phyloP scores from a whole-genome alignment of 148 eudicot species.

The Camellia sinensis region DNA sequence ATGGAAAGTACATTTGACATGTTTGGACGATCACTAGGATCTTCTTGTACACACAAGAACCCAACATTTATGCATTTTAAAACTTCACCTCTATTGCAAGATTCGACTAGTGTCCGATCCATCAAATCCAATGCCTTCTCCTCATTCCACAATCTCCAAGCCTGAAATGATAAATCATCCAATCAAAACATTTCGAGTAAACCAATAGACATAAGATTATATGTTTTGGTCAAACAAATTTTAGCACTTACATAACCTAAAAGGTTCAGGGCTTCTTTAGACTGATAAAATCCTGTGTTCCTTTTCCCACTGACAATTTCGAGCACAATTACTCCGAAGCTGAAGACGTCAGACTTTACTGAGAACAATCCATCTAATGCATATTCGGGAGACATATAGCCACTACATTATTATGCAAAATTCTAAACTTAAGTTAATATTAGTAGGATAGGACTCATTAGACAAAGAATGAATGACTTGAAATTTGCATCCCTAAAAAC shows the following conservation, averaged over 20 bases:
- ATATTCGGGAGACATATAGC: constrained; percentile 20
- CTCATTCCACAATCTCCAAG: constrained; percentile 27
- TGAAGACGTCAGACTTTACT: constrained; percentile 6
- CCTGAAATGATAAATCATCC: background rate
- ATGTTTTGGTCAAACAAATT: too few relatives aligned
- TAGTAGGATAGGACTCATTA: background rate
- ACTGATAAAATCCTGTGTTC: constrained; percentile 11
- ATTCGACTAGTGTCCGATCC: constrained; percentile 6
- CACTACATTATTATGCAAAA: constrained; percentile 5
- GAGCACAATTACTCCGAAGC: constrained; percentile 16
- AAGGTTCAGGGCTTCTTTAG: constrained; percentile 7
- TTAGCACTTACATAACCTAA: constrained; percentile 17
- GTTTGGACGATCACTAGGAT: constrained; percentile 25
- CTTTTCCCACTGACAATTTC: constrained; percentile 24
- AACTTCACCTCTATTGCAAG: constrained; percentile 13
- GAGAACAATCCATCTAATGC: constrained; percentile 16
- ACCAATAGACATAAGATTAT: background rate
- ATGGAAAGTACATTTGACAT: constrained; percentile 21
- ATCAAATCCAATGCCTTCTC: constrained; percentile 13
- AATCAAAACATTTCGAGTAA: background rate
- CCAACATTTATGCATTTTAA: constrained; percentile 22
- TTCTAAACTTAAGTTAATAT: background rate
- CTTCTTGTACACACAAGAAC: constrained; percentile 29
- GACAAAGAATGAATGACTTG: too few relatives aligned
- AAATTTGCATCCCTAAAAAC: background rate